A percentile compares a stretch with the other conserved stretches of the same genome.
phyloP scores from a whole-genome alignment of 306 rosid genomes.

The Pyrus betulifolia region DNA sequence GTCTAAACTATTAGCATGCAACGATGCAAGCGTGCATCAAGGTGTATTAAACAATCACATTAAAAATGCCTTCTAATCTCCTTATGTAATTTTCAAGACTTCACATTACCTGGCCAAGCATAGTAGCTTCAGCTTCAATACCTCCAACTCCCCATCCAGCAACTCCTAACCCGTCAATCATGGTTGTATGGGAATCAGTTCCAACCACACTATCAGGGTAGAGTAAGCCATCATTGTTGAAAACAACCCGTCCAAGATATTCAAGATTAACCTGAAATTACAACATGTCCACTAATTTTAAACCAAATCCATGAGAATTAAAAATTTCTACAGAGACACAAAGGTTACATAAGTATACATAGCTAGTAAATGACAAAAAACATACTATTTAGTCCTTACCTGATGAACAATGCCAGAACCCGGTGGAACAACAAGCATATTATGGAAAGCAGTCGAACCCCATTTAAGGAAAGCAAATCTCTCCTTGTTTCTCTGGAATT shows the following conservation, averaged over 20 bases:
- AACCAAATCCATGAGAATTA: not conserved
- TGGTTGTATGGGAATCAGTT: constrained; percentile 91
- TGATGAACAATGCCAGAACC: constrained; percentile 95
- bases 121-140: constrained; percentile 91
- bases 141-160: constrained; percentile 99
- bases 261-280: constrained; percentile 82
- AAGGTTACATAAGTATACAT: not conserved
- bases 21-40: not conserved
- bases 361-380: not conserved
- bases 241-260: constrained; percentile 90
- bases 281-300: constrained; percentile 8
- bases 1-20: constrained; percentile 7
- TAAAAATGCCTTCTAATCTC: not conserved
- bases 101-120: constrained; percentile 86
- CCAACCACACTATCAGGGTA: constrained; percentile 97
- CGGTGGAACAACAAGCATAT: constrained; percentile 96
- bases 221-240: constrained; percentile 74
- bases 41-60: not conserved
- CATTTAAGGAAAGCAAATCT: constrained; percentile 91
- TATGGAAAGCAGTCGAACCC: constrained; percentile 86
- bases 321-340: not conserved
- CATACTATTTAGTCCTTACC: constrained; percentile 34
- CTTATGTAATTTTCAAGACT: constrained; percentile 2
- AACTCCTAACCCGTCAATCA: constrained; percentile 94
- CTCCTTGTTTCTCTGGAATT: constrained; percentile 81